Percentiles rank a stretch among this genome's conserved stretches.
phyloP scores from a whole-genome alignment of 1,139 yeast genomes.

The Candida pseudocylindracea region DNA sequence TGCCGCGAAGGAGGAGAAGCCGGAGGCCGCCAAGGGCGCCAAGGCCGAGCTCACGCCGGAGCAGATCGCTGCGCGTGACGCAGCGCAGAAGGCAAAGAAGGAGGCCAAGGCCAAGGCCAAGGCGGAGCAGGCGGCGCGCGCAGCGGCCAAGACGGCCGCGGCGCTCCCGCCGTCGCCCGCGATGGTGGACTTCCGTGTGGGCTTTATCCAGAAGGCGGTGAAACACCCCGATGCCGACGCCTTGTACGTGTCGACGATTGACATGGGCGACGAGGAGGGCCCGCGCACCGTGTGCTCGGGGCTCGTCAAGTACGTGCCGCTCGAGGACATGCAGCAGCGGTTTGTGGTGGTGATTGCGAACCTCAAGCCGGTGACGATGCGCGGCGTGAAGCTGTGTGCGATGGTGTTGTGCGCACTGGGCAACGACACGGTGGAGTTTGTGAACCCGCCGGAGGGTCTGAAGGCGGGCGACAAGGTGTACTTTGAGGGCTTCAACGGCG shows the following conservation, averaged over 20 bases:
- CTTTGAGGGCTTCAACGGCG: slow-evolving; percentile 75
- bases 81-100: slow-evolving; percentile 45
- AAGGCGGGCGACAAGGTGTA: slow-evolving; percentile 92
- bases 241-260: slow-evolving; percentile 85
- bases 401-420: slow-evolving; percentile 91
- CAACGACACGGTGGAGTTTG: slow-evolving; percentile 59
- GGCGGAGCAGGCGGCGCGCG: slow-evolving; percentile 19
- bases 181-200: slow-evolving; percentile 81
- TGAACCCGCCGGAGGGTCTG: slow-evolving; percentile 87
- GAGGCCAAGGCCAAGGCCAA: slow-evolving; percentile 43
- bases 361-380: slow-evolving; percentile 79
- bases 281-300: slow-evolving; percentile 99
- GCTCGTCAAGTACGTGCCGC: slow-evolving; percentile 51
- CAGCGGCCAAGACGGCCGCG: slow-evolving; percentile 19
- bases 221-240: slow-evolving; percentile 98
- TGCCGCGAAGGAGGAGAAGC: slow-evolving; percentile 1
- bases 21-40: slow-evolving; percentile 2
- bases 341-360: slow-evolving; percentile 70
- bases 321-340: slow-evolving; percentile 70
- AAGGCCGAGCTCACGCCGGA: slow-evolving; percentile 22
- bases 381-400: slow-evolving; percentile 87
- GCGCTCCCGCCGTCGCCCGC: slow-evolving; percentile 54
- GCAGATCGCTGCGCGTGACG: slow-evolving; percentile 35
- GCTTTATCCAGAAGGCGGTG: slow-evolving; percentile 88
- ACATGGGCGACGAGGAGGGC: slow-evolving; percentile 88